phyloP scores from a whole-genome alignment of 129 eudicot species.

The Deinandra increscens region DNA sequence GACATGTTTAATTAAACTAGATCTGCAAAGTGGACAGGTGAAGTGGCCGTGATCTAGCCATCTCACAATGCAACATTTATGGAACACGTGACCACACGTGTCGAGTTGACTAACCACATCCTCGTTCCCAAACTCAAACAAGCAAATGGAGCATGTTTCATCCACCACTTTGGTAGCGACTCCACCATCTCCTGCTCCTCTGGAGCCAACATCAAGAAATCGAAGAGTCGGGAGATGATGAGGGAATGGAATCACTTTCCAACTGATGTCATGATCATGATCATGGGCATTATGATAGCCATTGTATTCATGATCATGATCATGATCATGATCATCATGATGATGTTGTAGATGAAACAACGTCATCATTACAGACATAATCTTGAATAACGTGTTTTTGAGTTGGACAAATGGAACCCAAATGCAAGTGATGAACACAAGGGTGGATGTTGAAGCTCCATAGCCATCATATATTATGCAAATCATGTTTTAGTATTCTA shows the following conservation, averaged over 20 bases:
- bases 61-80: constrained; percentile 43
- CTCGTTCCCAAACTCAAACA: constrained; percentile 46
- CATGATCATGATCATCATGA: neutral
- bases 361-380: neutral
- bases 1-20: constrained; percentile 27
- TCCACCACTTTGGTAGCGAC: constrained; percentile 19
- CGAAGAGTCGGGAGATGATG: constrained; percentile 25
- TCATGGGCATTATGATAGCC: neutral
- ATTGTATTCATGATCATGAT: neutral
- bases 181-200: constrained; percentile 12
- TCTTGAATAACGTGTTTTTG: constrained; percentile 20
- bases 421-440: constrained; percentile 48
- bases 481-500: constrained; percentile 24
- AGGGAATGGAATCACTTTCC: constrained; percentile 1
- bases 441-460: constrained; percentile 44
- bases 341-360: constrained; percentile 1
- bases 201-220: constrained; percentile 31
- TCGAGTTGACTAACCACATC: constrained; percentile 47
- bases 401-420: constrained; percentile 45
- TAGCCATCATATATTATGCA: constrained; percentile 42
- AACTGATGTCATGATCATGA: neutral
- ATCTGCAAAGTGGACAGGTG: constrained; percentile 71
- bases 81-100: constrained; percentile 55
- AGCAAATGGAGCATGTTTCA: constrained; percentile 51
- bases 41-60: constrained; percentile 53